phyloP scores from a whole-genome alignment of 2,329 filamentous ascomycete species.

The Pseudocercospora ulei region DNA sequence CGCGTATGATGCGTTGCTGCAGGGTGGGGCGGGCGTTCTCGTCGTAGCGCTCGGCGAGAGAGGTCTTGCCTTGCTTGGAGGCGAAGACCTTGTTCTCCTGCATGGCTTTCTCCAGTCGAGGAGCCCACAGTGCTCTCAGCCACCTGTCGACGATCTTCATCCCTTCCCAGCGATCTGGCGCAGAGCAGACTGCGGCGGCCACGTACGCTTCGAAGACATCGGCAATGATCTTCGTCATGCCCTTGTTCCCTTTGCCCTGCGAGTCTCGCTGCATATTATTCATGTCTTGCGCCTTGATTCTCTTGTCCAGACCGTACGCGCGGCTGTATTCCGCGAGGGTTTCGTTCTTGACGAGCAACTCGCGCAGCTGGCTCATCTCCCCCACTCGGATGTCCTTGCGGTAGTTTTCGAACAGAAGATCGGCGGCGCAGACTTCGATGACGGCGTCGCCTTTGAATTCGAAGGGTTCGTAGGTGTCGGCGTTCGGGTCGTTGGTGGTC shows the following conservation, averaged over 20 bases:
- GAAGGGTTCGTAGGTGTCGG: conserved; percentile 61
- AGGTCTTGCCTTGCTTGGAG: conserved; percentile 15
- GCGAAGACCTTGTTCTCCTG: conserved; percentile 8
- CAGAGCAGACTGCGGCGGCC: conserved; percentile 63
- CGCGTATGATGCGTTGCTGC: conserved; percentile 28
- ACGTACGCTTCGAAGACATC: conserved; percentile 90
- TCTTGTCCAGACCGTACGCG: conserved; percentile 60
- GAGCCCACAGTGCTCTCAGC: conserved; percentile 66
- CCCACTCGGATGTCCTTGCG: conserved; percentile 55
- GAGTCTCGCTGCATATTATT: conserved; percentile 18
- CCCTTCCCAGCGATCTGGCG: conserved; percentile 48
- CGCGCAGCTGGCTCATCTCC: conserved; percentile 63
- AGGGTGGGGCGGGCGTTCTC: conserved; percentile 36
- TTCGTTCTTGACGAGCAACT: conserved; percentile 69
- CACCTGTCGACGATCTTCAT: conserved; percentile 55
- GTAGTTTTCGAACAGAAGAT: conserved; percentile 66
- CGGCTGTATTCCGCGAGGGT: conserved; percentile 61
- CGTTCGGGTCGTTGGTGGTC: conserved; percentile 19
- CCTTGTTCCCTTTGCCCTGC: conserved; percentile 41
- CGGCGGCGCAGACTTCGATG: conserved; percentile 64
- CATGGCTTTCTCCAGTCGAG: conserved; percentile 41
- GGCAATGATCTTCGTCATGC: conserved; percentile 61
- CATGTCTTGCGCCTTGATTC: conserved; percentile 39
- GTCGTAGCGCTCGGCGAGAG: conserved; percentile 30
- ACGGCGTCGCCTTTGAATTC: conserved; percentile 88